Evolutionary conservation across 1,284 basidiomycete genomes (phyloP), one percentile per base, ranked within the genome.

Genomic region (Phellinidium pouzarii): DNA sequence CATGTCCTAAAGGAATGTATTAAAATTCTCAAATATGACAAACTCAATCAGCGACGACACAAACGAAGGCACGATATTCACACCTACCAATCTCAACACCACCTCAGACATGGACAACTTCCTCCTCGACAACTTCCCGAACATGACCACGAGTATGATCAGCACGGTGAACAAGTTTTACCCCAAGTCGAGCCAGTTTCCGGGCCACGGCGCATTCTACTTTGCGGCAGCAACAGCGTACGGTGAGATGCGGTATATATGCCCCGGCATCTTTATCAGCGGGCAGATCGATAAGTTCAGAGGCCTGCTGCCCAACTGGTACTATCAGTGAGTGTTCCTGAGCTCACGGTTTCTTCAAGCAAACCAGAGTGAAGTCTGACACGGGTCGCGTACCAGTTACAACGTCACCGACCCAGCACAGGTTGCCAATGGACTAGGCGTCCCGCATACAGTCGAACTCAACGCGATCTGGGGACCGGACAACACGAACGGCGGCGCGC

Each of bases 211-310:
- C 3, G 41, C 57, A 26, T 60, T 53, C 34, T 60, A 51, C 42
- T 53, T 54, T 17, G 52, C 55, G 17, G 55, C 55, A n/a, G 48
- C 57, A 3, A 50, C 47, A 5, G 58, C 55, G 22, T 61, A 59
- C 41, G 59, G 59, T 4, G 59, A 61, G 40, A 53, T 59, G 43
- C 47, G 58, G 7, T 61, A 58, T 41, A 57, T 50, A 11, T 61
- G 59, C 38, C 59, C 59, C 7, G 59, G 59, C 0, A 50, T 58
- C 17, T 57, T 55, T 29, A 41, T 61, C 36, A 56, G 57, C 19
- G 25, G 34, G 2, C 44, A 48, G 25, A 48, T 58, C 20, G 47
- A 48, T 22, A 26, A 48, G 20, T 53, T 53, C 31, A 45, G 50
- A 11, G 27, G 41, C 22, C 40, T 50, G 11, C 20, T 38, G 29